A percentile compares a stretch with the other conserved stretches of the same genome.
phyloP scores from a whole-genome alignment of 257 asterid genomes.

The Solanum okadae region DNA sequence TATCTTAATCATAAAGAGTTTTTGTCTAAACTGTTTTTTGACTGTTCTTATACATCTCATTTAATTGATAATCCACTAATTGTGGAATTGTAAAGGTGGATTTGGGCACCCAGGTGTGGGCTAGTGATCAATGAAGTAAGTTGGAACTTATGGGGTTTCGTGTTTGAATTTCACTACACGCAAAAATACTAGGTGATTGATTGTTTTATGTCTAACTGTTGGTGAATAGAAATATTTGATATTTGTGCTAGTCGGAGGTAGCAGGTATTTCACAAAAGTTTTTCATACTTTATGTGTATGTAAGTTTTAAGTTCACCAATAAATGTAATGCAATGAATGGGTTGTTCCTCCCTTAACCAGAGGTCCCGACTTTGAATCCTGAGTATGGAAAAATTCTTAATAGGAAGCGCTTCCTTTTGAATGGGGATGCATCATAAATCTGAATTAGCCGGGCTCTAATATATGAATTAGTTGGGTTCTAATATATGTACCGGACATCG shows the following conservation, averaged over 20 bases:
- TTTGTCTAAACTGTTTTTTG: neutral
- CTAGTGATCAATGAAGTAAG: neutral
- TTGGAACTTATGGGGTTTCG: accelerated
- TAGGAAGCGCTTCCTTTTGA: neutral
- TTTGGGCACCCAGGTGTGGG: neutral
- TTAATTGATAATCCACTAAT: neutral
- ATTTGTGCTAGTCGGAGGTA: accelerated
- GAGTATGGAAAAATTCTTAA: accelerated
- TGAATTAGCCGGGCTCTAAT: too few relatives aligned
- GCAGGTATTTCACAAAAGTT: neutral
- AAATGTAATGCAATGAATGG: neutral
- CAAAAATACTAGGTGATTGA: neutral
- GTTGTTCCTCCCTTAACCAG: too few relatives aligned
- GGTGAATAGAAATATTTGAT: neutral
- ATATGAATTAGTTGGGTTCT: too few relatives aligned
- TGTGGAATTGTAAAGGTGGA: neutral
- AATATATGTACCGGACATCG: too few relatives aligned
- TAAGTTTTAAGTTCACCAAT: neutral
- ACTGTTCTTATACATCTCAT: neutral
- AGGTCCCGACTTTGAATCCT: neutral
- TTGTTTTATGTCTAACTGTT: neutral
- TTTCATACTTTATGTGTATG: neutral
- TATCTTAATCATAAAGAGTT: neutral
- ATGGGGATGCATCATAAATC: too few relatives aligned
- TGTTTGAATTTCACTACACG: neutral